Base-by-base conservation (phyloP, 768 basidiomycete genomes). In the Obba rivulosa region DNA sequence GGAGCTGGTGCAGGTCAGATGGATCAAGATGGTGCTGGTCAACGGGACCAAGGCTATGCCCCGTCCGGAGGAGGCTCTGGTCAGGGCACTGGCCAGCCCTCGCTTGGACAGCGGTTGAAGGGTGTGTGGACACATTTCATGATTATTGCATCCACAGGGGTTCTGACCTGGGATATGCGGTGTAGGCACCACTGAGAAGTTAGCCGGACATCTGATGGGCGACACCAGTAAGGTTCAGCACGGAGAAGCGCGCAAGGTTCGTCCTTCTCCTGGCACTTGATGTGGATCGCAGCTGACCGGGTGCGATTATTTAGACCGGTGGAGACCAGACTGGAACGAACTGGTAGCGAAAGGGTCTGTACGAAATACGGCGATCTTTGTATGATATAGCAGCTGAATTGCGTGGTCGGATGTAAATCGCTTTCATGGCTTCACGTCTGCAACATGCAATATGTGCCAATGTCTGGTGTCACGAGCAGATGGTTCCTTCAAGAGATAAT, bases 201-300 rank as follows among this genome's bases (percentile, higher is more conserved):
- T 44, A 22, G 45, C 55, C 3, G 52, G 51, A 14, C 42, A 48
- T 22, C 25, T 49, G 17, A 40, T 46, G 9, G 41, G 51, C 22
- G 53, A 49, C 49, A 16, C 44, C 17, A 47, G 44, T 40, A 48
- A 48, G 51, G 49, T 48, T 34, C 43, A 43, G 51, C 55, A 49
- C 36, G 55, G 55, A 21, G 38, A 56, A 39, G 44, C 37, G 40
- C 48, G 51, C 41, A 56, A 56, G 55, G 55, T 53, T 3, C 16
- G 51, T 35, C 24, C 22, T 39, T 47, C 13, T 31, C 28, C 13
- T 31, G 28, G 28, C 28, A n/a, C n/a, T n/a, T 31, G 28, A 31
- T 31, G 28, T 31, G 7, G 28, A 31, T 31, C n/a, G 28, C 13
- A 5, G 28, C 28, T 31, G 28, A 31, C 13, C 13, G 28, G 13